Evolutionary conservation across 352 stramenopile species (phyloP).

Genomic region (Pythium insidiosum): DNA sequence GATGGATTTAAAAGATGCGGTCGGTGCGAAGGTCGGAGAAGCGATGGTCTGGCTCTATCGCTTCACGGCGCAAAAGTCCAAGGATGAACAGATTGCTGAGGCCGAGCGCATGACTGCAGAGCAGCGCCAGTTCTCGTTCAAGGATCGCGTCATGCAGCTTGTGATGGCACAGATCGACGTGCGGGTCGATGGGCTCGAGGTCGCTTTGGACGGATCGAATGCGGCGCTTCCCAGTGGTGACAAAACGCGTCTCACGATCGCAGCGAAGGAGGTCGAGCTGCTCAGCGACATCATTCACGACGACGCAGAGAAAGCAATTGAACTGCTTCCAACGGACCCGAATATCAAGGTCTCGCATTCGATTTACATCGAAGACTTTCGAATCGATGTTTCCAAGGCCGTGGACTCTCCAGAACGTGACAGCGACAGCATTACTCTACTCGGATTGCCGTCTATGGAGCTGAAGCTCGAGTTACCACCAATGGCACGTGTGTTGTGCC

Average conservation of each 20-base stretch:
- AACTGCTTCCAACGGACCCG: constrained; percentile 12
- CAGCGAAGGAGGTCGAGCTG: constrained; percentile 11
- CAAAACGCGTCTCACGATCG: constrained; percentile 11
- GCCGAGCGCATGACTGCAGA: constrained; percentile 6
- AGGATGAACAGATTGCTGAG: constrained; percentile 7
- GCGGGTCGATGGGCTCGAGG: constrained; percentile 13
- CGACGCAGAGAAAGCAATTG: constrained; percentile 11
- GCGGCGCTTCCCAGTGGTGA: neutral
- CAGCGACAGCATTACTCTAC: constrained; percentile 8
- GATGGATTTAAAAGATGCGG: constrained; percentile 12
- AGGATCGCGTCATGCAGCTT: constrained; percentile 22
- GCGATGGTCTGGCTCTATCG: constrained; percentile 10
- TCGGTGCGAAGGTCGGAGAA: constrained; percentile 16
- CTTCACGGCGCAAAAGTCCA: constrained; percentile 14
- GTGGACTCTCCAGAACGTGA: constrained; percentile 2
- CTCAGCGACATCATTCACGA: constrained; percentile 14
- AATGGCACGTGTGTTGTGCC: constrained; percentile 14
- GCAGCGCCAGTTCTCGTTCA: constrained; percentile 13
- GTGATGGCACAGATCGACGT: constrained; percentile 20
- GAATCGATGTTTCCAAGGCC: constrained; percentile 9
- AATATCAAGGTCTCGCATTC: constrained; percentile 18
- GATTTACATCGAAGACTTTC: neutral
- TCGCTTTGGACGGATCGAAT: constrained; percentile 6
- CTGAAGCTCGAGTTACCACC: constrained; percentile 19
- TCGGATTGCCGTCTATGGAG: constrained; percentile 12